Percentiles rank a stretch among this genome's conserved stretches.
phyloP scores from a whole-genome alignment of 257 asterid species.

The Nicotiana sylvestris region DNA sequence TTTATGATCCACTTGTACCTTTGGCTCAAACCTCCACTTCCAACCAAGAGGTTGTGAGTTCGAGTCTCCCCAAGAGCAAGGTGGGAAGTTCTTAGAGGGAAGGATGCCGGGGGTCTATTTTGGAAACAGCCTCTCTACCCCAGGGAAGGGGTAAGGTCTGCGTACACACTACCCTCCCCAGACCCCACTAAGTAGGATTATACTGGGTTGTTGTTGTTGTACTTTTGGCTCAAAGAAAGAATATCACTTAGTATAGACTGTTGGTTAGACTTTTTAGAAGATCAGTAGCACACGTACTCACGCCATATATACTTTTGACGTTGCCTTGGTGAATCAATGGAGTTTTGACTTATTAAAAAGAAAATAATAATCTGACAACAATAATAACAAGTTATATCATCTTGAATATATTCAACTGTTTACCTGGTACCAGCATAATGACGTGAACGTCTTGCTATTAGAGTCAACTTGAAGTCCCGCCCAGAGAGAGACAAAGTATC shows the following conservation, averaged over 20 bases:
- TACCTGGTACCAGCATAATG: slow-evolving; percentile 98
- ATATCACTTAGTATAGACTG: slow-evolving; percentile 5
- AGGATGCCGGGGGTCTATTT: too few species aligned
- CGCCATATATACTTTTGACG: not conserved
- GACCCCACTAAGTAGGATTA: too few species aligned
- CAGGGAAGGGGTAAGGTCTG: too few species aligned
- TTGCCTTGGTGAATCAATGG: not conserved
- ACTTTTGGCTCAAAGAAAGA: not conserved
- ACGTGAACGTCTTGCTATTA: slow-evolving; percentile 88
- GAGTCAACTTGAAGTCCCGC: slow-evolving; percentile 65
- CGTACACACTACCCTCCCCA: too few species aligned
- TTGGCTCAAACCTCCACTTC: not conserved
- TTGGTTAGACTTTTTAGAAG: not conserved
- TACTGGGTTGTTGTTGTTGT: too few species aligned
- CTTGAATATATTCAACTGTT: slow-evolving; percentile 6
- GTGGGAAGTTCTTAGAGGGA: too few species aligned
- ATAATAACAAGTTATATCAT: not conserved
- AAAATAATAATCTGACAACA: not conserved
- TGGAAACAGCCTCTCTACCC: too few species aligned
- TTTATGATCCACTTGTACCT: not conserved
- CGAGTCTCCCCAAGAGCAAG: too few species aligned
- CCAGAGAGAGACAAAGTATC: slow-evolving; percentile 68
- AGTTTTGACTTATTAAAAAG: not conserved
- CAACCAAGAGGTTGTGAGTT: too few species aligned
- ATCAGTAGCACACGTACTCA: not conserved